phyloP scores from a whole-genome alignment of 805 yeast species.

The Pachysolen tannophilus region DNA sequence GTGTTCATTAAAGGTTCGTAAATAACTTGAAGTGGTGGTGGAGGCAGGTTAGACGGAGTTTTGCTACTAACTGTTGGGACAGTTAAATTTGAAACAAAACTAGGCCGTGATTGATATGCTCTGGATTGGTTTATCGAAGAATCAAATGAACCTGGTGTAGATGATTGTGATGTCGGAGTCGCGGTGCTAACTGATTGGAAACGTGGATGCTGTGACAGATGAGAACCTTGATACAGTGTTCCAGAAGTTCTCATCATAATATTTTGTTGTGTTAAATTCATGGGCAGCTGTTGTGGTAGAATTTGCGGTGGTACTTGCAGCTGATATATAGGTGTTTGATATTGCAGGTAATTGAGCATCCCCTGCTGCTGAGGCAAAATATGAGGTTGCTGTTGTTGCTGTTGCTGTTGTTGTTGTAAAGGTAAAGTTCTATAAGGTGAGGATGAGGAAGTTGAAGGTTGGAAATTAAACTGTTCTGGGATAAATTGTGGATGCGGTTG shows the following conservation, averaged over 20 bases:
- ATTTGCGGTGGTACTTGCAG: not conserved
- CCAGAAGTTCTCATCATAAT: too few relatives aligned
- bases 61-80: too few relatives aligned
- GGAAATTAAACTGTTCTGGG: not conserved
- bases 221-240: too few relatives aligned
- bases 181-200: not conserved
- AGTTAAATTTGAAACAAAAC: not conserved
- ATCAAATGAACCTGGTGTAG: not conserved
- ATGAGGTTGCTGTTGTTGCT: not conserved
- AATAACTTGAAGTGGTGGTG: not conserved
- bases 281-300: not conserved
- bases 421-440: not conserved
- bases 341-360: not conserved
- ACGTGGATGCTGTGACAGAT: not conserved
- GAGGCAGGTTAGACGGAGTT: too few relatives aligned
- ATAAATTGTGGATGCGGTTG: not conserved
- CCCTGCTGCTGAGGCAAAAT: not conserved
- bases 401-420: not conserved
- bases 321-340: constrained; percentile 1
- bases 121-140: not conserved
- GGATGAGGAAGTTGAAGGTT: not conserved
- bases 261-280: too few relatives aligned
- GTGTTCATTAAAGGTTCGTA: too few relatives aligned
- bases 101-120: not conserved
- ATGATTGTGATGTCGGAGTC: not conserved